These are phyloP conservation scores for Botryobasidium botryosum DNA, from an alignment of 768 basidiomycete species.

Conservation along the genomic window DNA sequence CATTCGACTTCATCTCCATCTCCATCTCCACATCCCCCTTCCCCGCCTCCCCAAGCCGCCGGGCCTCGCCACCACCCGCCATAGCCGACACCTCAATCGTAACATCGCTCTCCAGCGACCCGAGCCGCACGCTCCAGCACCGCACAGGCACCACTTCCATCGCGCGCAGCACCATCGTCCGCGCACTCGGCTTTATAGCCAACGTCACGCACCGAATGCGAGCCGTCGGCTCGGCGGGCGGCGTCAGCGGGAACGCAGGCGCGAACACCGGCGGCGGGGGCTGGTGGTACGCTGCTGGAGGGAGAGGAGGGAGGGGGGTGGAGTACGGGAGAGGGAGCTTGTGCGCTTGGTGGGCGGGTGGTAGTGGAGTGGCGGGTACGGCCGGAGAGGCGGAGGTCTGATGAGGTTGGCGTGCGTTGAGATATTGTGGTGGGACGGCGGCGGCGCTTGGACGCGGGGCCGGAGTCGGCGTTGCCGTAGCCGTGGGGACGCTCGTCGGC, in stretches of 20 bases:
- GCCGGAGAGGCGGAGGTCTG: constrained; percentile 15
- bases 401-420: constrained; percentile 5
- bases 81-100: neutral
- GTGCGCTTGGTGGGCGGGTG: constrained; percentile 1
- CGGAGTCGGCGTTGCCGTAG: neutral
- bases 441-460: constrained; percentile 12
- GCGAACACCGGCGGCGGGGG: constrained; percentile 12
- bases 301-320: neutral
- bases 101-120: neutral
- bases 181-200: constrained; percentile 39
- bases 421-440: constrained; percentile 9
- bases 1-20: neutral
- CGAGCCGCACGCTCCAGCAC: neutral
- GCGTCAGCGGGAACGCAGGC: too few species aligned
- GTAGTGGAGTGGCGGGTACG: constrained; percentile 10
- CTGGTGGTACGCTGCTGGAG: neutral
- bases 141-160: constrained; percentile 7
- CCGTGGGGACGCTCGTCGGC: neutral
- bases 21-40: neutral
- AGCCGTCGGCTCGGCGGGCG: constrained; percentile 10
- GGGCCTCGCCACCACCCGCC: too few species aligned
- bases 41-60: too few species aligned
- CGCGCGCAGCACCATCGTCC: constrained; percentile 41
- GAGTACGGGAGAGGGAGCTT: neutral
- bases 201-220: constrained; percentile 31